These are phyloP conservation scores for Mrakia blollopis DNA, from an alignment of 768 basidiomycete species.

Conservation along the genomic window DNA sequence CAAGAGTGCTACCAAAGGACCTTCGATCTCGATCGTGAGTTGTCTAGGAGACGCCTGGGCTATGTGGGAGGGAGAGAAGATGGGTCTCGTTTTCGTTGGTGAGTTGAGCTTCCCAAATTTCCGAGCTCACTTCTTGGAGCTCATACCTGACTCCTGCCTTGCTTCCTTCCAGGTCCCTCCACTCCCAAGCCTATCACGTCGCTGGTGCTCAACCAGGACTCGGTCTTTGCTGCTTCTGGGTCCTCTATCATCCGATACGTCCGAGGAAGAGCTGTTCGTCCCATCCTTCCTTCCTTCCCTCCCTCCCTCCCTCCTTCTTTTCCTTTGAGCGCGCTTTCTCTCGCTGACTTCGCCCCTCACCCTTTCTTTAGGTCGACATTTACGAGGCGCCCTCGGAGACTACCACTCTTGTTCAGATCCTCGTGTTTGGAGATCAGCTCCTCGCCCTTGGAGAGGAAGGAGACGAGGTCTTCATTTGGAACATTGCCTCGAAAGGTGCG, in stretches of 20 bases:
- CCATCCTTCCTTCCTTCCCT: not conserved
- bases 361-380: conserved; percentile 21
- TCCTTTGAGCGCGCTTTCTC: not conserved
- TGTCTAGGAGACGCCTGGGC: conserved; percentile 88
- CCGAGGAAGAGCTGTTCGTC: conserved; percentile 75
- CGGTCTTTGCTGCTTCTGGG: conserved; percentile 75
- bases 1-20: conserved; percentile 79
- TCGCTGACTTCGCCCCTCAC: not conserved
- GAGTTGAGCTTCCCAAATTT: conserved; percentile 45
- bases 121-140: not conserved
- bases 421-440: conserved; percentile 74
- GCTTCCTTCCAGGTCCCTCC: conserved; percentile 64
- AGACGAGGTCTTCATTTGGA: conserved; percentile 70
- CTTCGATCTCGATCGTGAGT: conserved; percentile 75
- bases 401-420: conserved; percentile 55
- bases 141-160: not conserved
- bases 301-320: not conserved
- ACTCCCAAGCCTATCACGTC: conserved; percentile 64
- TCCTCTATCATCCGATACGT: conserved; percentile 66
- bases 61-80: conserved; percentile 91
- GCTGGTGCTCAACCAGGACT: conserved; percentile 76
- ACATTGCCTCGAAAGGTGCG: conserved; percentile 59
- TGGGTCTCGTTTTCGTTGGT: conserved; percentile 91
- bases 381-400: conserved; percentile 18
- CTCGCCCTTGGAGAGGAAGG: conserved; percentile 77